phyloP scores from a whole-genome alignment of 2,329 filamentous ascomycete species.

The Byssothecium circinans region DNA sequence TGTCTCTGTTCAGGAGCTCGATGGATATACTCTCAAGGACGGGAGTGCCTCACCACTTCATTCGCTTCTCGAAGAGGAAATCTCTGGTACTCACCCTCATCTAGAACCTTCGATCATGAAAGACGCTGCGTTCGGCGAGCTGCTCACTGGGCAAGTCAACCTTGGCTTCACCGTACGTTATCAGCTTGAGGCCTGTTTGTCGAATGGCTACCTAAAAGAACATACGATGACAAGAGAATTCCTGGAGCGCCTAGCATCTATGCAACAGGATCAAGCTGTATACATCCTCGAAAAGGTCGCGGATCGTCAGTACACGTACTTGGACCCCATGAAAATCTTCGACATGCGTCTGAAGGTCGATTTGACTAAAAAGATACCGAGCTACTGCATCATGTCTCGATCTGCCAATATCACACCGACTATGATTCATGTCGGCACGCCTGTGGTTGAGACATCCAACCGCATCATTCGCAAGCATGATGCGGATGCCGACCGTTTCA shows the following conservation, averaged over 20 bases:
- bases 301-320: slow-evolving; percentile 63
- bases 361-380: slow-evolving; percentile 56
- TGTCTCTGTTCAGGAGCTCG: slow-evolving; percentile 54
- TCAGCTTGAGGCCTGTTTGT: slow-evolving; percentile 92
- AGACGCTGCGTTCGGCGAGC: slow-evolving; percentile 27
- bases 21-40: slow-evolving; percentile 47
- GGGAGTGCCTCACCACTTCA: slow-evolving; percentile 20
- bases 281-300: slow-evolving; percentile 74
- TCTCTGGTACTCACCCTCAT: slow-evolving; percentile 26
- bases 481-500: slow-evolving; percentile 73
- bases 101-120: slow-evolving; percentile 9
- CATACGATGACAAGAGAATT: slow-evolving; percentile 71
- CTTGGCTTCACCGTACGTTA: slow-evolving; percentile 72
- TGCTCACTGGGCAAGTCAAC: slow-evolving; percentile 32
- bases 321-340: slow-evolving; percentile 75
- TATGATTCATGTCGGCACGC: slow-evolving; percentile 75
- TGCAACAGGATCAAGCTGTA: slow-evolving; percentile 59
- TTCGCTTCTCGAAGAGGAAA: slow-evolving; percentile 34
- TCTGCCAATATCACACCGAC: slow-evolving; percentile 83
- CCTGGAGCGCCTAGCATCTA: slow-evolving; percentile 59
- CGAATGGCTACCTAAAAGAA: slow-evolving; percentile 74
- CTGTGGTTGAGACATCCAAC: slow-evolving; percentile 83
- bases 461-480: slow-evolving; percentile 76
- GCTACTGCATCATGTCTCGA: slow-evolving; percentile 73
- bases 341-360: slow-evolving; percentile 44